Base-by-base conservation (phyloP, 1,139 yeast species). In the Saccharomyces pastorianus region DNA sequence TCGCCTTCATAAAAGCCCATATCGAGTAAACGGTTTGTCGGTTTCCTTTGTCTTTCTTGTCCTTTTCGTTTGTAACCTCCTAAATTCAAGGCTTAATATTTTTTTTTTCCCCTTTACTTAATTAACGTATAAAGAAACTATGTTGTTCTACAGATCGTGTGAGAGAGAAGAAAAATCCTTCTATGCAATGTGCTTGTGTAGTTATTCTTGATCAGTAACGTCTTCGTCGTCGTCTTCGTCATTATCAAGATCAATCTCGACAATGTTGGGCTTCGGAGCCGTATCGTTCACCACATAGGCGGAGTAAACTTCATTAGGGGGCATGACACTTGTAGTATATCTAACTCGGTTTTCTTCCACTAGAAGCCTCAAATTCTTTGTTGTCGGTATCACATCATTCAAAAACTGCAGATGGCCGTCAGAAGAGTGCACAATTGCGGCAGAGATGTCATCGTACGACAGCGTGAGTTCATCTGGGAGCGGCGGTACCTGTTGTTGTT, bases 371-470 rank as follows among this genome's bases (percentile, higher is more conserved):
- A 85, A 68, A 4, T 81, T 77, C 62, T 81, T 64, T 1, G 66
- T 64, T 52, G 55, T 81, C 7, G 95, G 95, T 5, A 85, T 81
- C 2, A 87, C 78, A 59, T 85, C 90, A 23, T 63, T 62, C 25
- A 91, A 74, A 65, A 91, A 91, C 52, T 78, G 77, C 56, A 88
- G 77, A 42, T 86, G 79, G 53, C 95, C 58, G 80, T 82, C 53
- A 78, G 76, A 13, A 80, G 68, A 1, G 88, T 93, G 1, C 89
- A 91, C 42, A 77, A 38, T 38, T 11, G 44, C 11, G 25, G n/a
- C 76, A 44, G 95, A 82, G 64, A 89, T 79, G 68, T 91, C 96
- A 53, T 81, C 80, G 69, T 91, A 91, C 2, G 56, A 57, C 25
- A 67, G 57, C 9, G 63, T 56, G 14, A 58, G 32, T 5, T 58